These are phyloP conservation scores for Fomitopsis schrenkii DNA, from an alignment of 1,284 basidiomycete genomes.

Conservation along the genomic window DNA sequence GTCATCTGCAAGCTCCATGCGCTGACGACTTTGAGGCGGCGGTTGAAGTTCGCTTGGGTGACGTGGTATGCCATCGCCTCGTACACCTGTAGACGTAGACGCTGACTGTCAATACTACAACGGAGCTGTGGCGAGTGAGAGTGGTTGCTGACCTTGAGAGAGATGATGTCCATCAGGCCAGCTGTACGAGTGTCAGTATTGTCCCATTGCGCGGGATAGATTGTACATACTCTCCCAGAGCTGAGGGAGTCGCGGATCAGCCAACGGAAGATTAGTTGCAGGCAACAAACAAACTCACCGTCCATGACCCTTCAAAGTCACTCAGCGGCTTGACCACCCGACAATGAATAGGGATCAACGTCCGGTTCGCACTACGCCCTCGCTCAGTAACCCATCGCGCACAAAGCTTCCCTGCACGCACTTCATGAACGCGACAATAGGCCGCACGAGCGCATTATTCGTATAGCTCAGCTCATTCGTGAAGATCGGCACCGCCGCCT, in stretches of 20 bases:
- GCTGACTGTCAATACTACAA: neutral
- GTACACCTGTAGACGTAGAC: conserved; percentile 54
- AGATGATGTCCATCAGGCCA: conserved; percentile 80
- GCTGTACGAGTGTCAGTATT: conserved; percentile 39
- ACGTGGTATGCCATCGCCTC: conserved; percentile 92
- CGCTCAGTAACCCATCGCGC: conserved; percentile 2
- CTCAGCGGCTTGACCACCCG: conserved; percentile 74
- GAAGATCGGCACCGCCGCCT: conserved; percentile 93
- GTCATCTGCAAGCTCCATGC: conserved; percentile 80
- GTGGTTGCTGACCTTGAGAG: conserved; percentile 52
- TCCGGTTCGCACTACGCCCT: conserved; percentile 73
- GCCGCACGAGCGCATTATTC: conserved; percentile 92
- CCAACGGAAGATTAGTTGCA: conserved; percentile 9
- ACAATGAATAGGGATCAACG: conserved; percentile 88
- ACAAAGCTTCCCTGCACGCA: conserved; percentile 33
- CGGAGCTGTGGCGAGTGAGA: neutral
- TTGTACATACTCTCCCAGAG: conserved; percentile 77
- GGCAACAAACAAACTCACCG: conserved; percentile 48
- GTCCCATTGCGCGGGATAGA: neutral
- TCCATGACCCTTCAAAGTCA: conserved; percentile 90
- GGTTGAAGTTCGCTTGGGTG: conserved; percentile 81
- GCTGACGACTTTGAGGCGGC: conserved; percentile 82
- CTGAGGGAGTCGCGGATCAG: conserved; percentile 32
- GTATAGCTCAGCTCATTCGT: conserved; percentile 85
- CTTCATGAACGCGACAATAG: conserved; percentile 99